phyloP scores from a whole-genome alignment of 179 eudicot species.

The Spinacia oleracea region DNA sequence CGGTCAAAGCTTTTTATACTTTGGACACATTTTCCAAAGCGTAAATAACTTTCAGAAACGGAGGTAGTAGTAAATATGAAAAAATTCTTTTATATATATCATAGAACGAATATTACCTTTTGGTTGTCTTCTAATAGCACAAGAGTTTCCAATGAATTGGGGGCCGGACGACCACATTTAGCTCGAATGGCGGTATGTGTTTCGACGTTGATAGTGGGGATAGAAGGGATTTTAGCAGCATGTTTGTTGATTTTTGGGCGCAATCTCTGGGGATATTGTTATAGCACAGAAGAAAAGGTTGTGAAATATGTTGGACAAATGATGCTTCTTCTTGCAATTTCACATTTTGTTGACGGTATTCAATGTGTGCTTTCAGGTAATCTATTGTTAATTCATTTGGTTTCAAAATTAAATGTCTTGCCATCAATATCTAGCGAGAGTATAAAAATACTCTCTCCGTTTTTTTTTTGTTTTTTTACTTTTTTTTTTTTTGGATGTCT shows the following conservation, averaged over 20 bases:
- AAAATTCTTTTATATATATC: no score
- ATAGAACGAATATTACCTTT: no score
- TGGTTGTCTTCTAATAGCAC: constrained; percentile 27
- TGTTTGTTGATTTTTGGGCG: constrained; percentile 47
- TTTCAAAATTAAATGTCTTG: no score
- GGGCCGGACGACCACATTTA: constrained; percentile 64
- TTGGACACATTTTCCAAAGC: no score
- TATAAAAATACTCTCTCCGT: no score
- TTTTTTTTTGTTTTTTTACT: no score
- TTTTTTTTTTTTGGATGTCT: no score
- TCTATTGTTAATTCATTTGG: no score
- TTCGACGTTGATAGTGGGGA: constrained; percentile 30
- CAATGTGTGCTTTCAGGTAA: constrained; percentile 77
- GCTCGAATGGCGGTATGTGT: constrained; percentile 59
- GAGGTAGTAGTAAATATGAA: no score
- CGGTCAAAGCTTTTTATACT: no score
- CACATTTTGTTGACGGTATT: constrained; percentile 67
- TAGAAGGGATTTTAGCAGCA: constrained; percentile 55
- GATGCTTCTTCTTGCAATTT: constrained; percentile 68
- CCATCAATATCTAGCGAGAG: no score
- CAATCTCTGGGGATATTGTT: constrained; percentile 66
- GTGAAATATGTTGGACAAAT: constrained; percentile 61
- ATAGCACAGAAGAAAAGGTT: constrained; percentile 65
- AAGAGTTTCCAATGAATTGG: constrained; percentile 51
- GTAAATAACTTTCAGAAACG: no score